Evolutionary conservation across 192 early-diverging fungal species (phyloP).

Genomic region (Funneliformis mosseae): DNA sequence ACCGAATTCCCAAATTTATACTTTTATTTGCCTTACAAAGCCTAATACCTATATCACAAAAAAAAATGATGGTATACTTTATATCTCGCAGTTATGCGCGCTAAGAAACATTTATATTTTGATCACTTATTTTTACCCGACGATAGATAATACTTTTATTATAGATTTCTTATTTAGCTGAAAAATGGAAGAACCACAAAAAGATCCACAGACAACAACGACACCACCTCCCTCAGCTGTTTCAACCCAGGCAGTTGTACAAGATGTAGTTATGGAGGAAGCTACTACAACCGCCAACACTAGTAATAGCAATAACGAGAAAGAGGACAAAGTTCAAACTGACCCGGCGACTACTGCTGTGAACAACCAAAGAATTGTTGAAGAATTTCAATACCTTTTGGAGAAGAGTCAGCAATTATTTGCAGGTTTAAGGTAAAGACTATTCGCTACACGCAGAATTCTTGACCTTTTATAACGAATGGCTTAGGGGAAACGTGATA

Average conservation of each 20-base stretch:
- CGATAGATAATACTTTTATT: background rate
- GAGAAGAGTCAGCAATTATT: constrained; percentile 98
- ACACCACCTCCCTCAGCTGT: background rate
- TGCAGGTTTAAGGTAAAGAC: constrained; percentile 78
- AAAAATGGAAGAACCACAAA: constrained; percentile 8
- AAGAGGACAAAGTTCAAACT: background rate
- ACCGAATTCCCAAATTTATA: no score
- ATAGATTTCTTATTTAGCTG: background rate
- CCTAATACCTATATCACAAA: no score
- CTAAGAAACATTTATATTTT: background rate
- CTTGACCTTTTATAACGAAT: background rate
- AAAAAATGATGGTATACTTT: background rate
- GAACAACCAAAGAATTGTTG: constrained; percentile 45
- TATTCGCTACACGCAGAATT: background rate
- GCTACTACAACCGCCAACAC: background rate
- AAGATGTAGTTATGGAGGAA: constrained; percentile 28
- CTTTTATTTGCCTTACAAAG: no score
- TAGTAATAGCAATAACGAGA: background rate
- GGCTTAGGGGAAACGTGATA: background rate
- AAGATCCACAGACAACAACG: background rate
- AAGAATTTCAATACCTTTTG: constrained; percentile 92
- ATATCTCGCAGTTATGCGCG: background rate
- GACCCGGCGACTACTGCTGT: background rate
- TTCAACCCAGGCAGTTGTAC: background rate
- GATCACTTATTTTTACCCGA: background rate